Conservation (phyloP, 2,329 filamentous ascomycete species). For the Phyllosticta capitalensis region DNA sequence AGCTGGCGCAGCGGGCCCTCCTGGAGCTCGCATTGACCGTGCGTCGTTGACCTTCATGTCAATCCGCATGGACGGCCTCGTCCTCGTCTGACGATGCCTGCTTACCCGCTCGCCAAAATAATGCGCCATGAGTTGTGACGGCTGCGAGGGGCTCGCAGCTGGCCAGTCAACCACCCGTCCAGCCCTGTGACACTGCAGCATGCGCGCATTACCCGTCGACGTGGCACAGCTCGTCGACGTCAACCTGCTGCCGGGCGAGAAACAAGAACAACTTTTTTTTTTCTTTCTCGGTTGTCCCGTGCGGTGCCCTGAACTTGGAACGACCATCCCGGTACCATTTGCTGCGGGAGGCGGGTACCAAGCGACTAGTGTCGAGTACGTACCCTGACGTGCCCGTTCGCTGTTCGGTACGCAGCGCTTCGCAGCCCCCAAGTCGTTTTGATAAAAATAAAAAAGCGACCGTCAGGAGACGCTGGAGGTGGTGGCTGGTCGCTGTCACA, state of each 20-base stretch:
- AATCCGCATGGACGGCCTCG: background rate
- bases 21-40: background rate
- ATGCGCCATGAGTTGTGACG: background rate
- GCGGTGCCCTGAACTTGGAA: background rate
- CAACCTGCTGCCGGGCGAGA: background rate
- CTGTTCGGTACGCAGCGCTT: background rate
- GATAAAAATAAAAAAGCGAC: background rate
- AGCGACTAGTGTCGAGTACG: background rate
- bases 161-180: background rate
- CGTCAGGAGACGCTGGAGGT: background rate
- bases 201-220: background rate
- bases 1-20: constrained; percentile 5
- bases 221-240: background rate
- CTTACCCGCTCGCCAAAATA: background rate
- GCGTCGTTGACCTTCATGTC: background rate
- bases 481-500: background rate
- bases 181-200: background rate
- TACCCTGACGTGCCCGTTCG: background rate
- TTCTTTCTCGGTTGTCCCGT: background rate
- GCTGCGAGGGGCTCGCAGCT: background rate
- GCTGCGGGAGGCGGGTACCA: background rate
- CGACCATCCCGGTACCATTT: background rate
- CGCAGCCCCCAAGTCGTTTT: background rate
- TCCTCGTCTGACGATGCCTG: background rate
- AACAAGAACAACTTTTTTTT: background rate